These are phyloP conservation scores for Datura wrightii DNA, from an alignment of 257 asterid species.

Conservation along the genomic window DNA sequence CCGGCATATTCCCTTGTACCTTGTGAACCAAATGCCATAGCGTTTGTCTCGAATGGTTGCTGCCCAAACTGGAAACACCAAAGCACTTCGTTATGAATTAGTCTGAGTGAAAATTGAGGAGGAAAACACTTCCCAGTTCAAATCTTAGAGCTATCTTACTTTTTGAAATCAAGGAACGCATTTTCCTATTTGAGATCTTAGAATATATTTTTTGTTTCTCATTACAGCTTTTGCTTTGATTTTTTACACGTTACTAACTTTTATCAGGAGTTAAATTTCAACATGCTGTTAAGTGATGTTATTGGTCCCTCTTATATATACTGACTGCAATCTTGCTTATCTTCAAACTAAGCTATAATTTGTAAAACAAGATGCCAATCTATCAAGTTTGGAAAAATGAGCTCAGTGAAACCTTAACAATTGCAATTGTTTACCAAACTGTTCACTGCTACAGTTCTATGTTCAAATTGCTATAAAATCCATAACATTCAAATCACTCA, in stretches of 20 bases:
- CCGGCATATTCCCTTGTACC: slow-evolving; percentile 60
- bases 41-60: slow-evolving; percentile 63
- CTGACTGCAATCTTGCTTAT: not conserved
- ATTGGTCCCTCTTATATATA: not conserved
- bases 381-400: not conserved
- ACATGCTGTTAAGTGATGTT: not conserved
- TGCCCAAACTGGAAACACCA: slow-evolving; percentile 62
- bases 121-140: not conserved
- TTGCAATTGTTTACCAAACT: not conserved
- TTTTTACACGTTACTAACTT: not conserved
- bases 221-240: not conserved
- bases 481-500: not conserved
- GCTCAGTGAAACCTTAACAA: not conserved
- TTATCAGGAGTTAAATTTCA: slow-evolving; percentile 16
- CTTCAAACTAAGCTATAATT: not conserved
- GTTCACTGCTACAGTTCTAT: not conserved
- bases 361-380: not conserved
- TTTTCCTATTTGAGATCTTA: slow-evolving; percentile 16
- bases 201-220: not conserved
- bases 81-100: not conserved
- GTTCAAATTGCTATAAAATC: slow-evolving; percentile 1
- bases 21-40: slow-evolving; percentile 71
- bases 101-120: not conserved
- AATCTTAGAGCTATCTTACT: not conserved
- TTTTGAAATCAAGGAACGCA: not conserved